A percentile compares a stretch with the other conserved stretches of the same genome.
Evolutionary conservation across 2,329 filamentous ascomycete species (phyloP).

Genomic region (Aaosphaeria arxii): DNA sequence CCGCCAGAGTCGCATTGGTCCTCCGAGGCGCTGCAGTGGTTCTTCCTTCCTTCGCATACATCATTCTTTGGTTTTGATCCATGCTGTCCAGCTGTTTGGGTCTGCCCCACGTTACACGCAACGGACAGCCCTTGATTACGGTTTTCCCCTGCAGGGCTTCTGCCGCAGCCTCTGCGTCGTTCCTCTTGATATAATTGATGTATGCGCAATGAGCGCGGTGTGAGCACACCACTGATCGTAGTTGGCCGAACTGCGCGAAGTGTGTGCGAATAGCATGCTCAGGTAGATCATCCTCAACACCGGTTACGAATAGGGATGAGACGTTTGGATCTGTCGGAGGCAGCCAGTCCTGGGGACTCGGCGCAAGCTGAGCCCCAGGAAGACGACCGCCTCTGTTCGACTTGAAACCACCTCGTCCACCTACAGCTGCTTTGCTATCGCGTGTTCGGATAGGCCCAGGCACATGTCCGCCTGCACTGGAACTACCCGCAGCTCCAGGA

Average conservation of each 20-base stretch:
- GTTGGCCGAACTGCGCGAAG: conserved; percentile 83
- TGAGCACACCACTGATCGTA: conserved; percentile 90
- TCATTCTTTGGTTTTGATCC: conserved; percentile 78
- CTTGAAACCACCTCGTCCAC: conserved; percentile 36
- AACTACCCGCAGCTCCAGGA: conserved; percentile 22
- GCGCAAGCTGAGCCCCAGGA: conserved; percentile 65
- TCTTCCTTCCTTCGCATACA: conserved; percentile 77
- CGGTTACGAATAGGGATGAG: conserved; percentile 91
- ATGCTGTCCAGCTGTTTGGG: conserved; percentile 90
- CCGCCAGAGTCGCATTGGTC: conserved; percentile 30
- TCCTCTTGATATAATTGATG: conserved; percentile 84
- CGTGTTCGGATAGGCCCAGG: conserved; percentile 78
- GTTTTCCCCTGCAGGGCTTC: conserved; percentile 82
- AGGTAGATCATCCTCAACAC: conserved; percentile 91
- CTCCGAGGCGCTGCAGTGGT: conserved; percentile 22
- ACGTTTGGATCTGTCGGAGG: conserved; percentile 83
- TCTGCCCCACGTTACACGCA: conserved; percentile 88
- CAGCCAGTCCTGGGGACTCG: conserved; percentile 78
- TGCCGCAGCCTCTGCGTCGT: conserved; percentile 82
- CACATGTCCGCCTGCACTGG: conserved; percentile 32
- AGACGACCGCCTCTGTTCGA: conserved; percentile 47
- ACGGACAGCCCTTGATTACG: conserved; percentile 84
- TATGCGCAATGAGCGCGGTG: conserved; percentile 98
- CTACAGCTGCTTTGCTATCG: conserved; percentile 44
- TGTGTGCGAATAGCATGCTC: conserved; percentile 89